Percentiles rank a stretch among this genome's conserved stretches.
Conservation (phyloP, 805 yeast species). For the Lipomyces orientalis region DNA sequence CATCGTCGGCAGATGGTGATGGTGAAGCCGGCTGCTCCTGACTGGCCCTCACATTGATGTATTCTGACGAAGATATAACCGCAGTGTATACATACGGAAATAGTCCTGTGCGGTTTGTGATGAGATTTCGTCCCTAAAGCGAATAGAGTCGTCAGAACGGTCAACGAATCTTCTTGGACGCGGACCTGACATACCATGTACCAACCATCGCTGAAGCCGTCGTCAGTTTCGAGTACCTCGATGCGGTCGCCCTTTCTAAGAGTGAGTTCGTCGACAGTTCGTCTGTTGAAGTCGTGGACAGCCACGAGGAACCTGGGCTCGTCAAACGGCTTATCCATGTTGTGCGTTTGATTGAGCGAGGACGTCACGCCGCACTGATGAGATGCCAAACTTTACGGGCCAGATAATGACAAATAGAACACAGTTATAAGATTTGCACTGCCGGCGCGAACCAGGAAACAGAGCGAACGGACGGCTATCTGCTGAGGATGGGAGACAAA, state of each 20-base stretch:
- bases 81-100: slow-evolving; percentile 91
- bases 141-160: not conserved
- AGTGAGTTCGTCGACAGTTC: slow-evolving; percentile 88
- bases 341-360: not conserved
- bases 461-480: not conserved
- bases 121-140: slow-evolving; percentile 67
- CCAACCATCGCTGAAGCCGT: slow-evolving; percentile 97
- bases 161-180: slow-evolving; percentile 11
- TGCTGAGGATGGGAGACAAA: not conserved
- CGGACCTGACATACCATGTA: slow-evolving; percentile 56
- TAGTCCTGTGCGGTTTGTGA: slow-evolving; percentile 77
- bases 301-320: slow-evolving; percentile 51
- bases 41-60: not conserved
- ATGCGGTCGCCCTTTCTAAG: slow-evolving; percentile 82
- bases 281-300: slow-evolving; percentile 83
- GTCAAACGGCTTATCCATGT: slow-evolving; percentile 4
- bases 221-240: slow-evolving; percentile 89
- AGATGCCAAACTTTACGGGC: not conserved
- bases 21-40: not conserved
- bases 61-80: not conserved
- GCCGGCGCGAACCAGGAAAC: not conserved
- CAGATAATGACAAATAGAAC: not conserved
- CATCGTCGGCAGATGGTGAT: not conserved
- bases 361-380: not conserved
- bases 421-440: not conserved